A percentile compares a stretch with the other conserved stretches of the same genome.
These are phyloP conservation scores for Sporothrix phasma DNA, from an alignment of 2,329 filamentous ascomycete species.

Conservation along the genomic window DNA sequence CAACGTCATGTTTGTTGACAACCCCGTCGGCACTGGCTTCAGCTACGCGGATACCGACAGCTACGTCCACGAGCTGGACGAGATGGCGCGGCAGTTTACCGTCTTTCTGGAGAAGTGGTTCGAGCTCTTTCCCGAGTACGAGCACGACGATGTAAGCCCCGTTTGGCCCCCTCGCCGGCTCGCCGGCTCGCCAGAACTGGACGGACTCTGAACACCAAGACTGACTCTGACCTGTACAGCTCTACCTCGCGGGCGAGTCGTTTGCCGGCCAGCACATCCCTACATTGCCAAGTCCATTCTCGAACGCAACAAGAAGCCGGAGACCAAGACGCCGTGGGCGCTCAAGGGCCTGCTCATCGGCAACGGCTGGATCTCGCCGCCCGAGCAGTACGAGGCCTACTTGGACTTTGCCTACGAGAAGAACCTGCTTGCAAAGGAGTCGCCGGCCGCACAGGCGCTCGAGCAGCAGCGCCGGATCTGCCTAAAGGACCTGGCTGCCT, in stretches of 20 bases:
- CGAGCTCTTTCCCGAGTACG: slow-evolving; percentile 79
- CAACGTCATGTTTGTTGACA: slow-evolving; percentile 92
- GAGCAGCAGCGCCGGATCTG: slow-evolving; percentile 63
- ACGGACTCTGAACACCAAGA: too few species aligned
- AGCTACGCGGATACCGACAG: slow-evolving; percentile 89
- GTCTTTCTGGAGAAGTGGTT: slow-evolving; percentile 90
- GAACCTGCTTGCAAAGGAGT: slow-evolving; percentile 59
- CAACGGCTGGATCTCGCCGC: slow-evolving; percentile 92
- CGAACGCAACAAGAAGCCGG: slow-evolving; percentile 64
- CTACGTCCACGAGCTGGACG: slow-evolving; percentile 72
- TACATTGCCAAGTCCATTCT: slow-evolving; percentile 91
- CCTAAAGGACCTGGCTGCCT: slow-evolving; percentile 45
- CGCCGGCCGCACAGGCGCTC: slow-evolving; percentile 52
- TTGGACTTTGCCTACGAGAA: slow-evolving; percentile 70
- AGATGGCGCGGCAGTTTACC: slow-evolving; percentile 86
- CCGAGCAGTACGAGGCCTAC: slow-evolving; percentile 83
- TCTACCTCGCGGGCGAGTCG: slow-evolving; percentile 93
- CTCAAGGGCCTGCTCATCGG: slow-evolving; percentile 83
- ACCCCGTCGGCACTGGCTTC: slow-evolving; percentile 91
- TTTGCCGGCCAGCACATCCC: slow-evolving; percentile 93
- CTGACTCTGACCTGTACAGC: slow-evolving; percentile 39
- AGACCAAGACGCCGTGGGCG: slow-evolving; percentile 53
- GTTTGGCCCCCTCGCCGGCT: not conserved
- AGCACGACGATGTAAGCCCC: slow-evolving; percentile 70
- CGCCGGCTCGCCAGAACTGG: not conserved